These are phyloP conservation scores for Diutina mesorugosa DNA, from an alignment of 1,139 yeast genomes.

Conservation along the genomic window DNA sequence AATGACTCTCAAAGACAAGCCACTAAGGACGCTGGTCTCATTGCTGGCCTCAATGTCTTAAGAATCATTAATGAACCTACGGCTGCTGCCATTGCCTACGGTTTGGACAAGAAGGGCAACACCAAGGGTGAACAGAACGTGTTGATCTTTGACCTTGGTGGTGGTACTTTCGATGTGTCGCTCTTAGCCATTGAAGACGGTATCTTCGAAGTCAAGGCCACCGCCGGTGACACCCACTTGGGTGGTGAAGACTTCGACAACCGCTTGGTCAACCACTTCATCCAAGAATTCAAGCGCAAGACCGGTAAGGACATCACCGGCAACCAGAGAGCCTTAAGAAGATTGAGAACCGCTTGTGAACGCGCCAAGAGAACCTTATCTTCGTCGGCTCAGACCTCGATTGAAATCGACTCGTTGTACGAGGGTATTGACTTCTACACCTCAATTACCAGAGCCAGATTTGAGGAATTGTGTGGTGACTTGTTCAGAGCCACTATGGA, in stretches of 20 bases:
- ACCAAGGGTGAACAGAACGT: conserved; percentile 80
- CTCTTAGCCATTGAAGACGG: conserved; percentile 96
- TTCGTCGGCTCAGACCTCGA: background rate
- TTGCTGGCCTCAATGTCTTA: conserved; percentile 91
- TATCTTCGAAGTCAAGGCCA: conserved; percentile 98
- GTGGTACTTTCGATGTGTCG: conserved; percentile 98
- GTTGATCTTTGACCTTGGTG: conserved; percentile 92
- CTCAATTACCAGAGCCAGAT: conserved; percentile 82
- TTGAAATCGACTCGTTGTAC: conserved; percentile 19
- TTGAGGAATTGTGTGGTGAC: conserved; percentile 84
- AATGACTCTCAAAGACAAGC: conserved; percentile 98
- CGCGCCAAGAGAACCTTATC: conserved; percentile 1
- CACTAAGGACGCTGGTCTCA: conserved; percentile 97
- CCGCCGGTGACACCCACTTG: conserved; percentile 99
- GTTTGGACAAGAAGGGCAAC: conserved; percentile 85
- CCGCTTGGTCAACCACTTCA: conserved; percentile 68
- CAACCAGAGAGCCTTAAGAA: conserved; percentile 38
- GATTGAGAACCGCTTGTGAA: conserved; percentile 1
- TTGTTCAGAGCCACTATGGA: conserved; percentile 80
- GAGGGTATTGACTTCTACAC: conserved; percentile 77
- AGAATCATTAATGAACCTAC: conserved; percentile 97
- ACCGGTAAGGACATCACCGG: conserved; percentile 83
- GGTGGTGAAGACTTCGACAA: conserved; percentile 94
- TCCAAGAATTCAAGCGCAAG: conserved; percentile 82
- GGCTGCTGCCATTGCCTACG: conserved; percentile 97